Conservation (phyloP, 345 rosid genomes). For the Streptanthus diversifolius region DNA sequence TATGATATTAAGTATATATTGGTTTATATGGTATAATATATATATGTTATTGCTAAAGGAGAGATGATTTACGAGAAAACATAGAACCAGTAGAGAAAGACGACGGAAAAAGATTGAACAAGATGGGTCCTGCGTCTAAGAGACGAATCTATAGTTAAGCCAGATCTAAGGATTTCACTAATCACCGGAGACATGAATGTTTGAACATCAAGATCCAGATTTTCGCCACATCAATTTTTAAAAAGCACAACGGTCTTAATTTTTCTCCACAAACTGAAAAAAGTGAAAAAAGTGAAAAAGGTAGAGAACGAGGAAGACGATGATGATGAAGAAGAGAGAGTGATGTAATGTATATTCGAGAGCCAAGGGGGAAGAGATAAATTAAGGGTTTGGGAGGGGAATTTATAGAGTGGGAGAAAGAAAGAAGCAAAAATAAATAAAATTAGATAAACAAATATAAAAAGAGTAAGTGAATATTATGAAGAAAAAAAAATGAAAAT, state of each 20-base stretch:
- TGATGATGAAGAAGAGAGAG: not conserved
- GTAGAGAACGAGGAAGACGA: not conserved
- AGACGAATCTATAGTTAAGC: slow-evolving; percentile 52
- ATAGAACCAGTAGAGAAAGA: slow-evolving; percentile 92
- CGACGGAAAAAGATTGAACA: slow-evolving; percentile 98
- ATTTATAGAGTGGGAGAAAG: slow-evolving; percentile 19
- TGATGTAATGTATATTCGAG: not conserved
- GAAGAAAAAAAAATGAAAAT: not conserved
- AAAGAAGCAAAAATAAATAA: not conserved
- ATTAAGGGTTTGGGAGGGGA: slow-evolving; percentile 1
- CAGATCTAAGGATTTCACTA: slow-evolving; percentile 38
- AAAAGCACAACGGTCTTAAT: too few relatives aligned
- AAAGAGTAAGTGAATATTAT: not conserved
- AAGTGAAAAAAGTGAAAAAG: not conserved
- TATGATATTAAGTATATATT: not conserved
- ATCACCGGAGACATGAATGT: slow-evolving; percentile 42
- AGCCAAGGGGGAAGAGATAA: slow-evolving; percentile 29
- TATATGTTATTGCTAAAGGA: slow-evolving; percentile 19
- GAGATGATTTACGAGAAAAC: slow-evolving; percentile 63
- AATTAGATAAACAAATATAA: not conserved
- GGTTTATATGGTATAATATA: not conserved
- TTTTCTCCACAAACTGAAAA: too few relatives aligned
- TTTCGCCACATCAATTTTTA: slow-evolving; percentile 20
- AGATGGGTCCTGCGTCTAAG: slow-evolving; percentile 90
- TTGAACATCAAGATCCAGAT: slow-evolving; percentile 36